Evolutionary conservation across 2,329 filamentous ascomycete species (phyloP).

Genomic region (Hypoxylon sp.): DNA sequence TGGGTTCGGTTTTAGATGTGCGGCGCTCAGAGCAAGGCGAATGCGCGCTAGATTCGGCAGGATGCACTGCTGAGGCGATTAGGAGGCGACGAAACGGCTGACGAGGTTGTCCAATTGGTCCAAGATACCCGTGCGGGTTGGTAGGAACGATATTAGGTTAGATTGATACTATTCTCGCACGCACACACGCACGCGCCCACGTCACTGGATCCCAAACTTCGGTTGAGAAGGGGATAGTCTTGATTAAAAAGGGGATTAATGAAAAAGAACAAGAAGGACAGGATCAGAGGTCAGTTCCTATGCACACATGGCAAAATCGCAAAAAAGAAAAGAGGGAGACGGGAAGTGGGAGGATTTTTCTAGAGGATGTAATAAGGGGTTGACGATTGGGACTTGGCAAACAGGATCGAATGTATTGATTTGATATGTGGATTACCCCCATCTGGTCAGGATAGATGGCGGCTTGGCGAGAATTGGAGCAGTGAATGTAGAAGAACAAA

Average conservation of each 20-base stretch:
- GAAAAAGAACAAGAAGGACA: conserved; percentile 36
- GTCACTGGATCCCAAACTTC: conserved; percentile 13
- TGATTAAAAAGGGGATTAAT: conserved; percentile 27
- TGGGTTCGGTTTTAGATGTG: conserved; percentile 26
- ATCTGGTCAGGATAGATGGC: conserved; percentile 37
- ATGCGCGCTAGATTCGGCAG: conserved; percentile 23
- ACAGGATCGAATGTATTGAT: conserved; percentile 39
- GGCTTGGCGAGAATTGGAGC: conserved; percentile 43
- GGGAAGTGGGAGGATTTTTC: conserved; percentile 39
- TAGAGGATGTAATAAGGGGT: conserved; percentile 40
- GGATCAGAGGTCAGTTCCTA: conserved; percentile 45
- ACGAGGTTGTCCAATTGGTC: conserved; percentile 12
- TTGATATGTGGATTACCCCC: conserved; percentile 37
- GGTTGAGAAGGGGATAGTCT: not conserved
- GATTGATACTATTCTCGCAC: conserved; percentile 38
- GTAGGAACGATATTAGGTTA: conserved; percentile 25
- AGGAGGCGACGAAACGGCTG: conserved; percentile 27
- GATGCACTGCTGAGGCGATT: conserved; percentile 24
- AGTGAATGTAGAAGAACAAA: not conserved
- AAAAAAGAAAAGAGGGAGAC: conserved; percentile 23
- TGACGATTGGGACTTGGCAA: conserved; percentile 41
- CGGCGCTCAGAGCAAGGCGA: conserved; percentile 32
- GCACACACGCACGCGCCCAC: conserved; percentile 19
- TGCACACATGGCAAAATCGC: conserved; percentile 25
- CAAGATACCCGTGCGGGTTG: conserved; percentile 4